Percentiles rank a stretch among this genome's conserved stretches.
These are phyloP conservation scores for Mycena indigotica DNA, from an alignment of 768 basidiomycete genomes.

Conservation along the genomic window DNA sequence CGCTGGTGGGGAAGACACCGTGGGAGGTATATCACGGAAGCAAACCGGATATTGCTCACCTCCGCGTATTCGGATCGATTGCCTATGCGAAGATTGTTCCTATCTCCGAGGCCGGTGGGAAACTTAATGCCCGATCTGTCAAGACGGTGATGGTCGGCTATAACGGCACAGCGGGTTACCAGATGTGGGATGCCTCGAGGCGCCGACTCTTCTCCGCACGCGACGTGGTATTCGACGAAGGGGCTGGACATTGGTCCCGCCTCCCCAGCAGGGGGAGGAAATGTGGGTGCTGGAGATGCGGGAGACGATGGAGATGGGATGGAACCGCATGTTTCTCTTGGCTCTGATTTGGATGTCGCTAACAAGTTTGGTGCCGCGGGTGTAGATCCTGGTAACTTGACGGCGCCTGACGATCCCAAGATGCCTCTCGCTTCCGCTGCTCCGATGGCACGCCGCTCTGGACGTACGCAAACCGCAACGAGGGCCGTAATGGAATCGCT, in stretches of 20 bases:
- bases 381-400: not conserved
- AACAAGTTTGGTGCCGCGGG: not conserved
- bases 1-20: constrained; percentile 9
- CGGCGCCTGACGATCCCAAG: not conserved
- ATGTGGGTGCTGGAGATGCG: not conserved
- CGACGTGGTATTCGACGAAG: constrained; percentile 31
- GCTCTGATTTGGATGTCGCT: not conserved
- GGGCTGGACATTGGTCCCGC: constrained; percentile 10
- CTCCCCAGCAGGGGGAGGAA: constrained; percentile 2
- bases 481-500: not conserved
- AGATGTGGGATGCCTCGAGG: constrained; percentile 13
- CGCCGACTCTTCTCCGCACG: constrained; percentile 21
- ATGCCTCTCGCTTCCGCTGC: not conserved
- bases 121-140: constrained; percentile 12
- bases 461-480: not conserved
- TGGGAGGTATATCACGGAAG: constrained; percentile 21
- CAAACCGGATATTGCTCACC: constrained; percentile 30
- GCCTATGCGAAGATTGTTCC: constrained; percentile 30
- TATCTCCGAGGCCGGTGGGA: constrained; percentile 12
- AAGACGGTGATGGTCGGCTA: constrained; percentile 28
- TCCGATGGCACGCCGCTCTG: constrained; percentile 4
- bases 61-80: constrained; percentile 34
- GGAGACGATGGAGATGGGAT: not conserved
- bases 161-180: constrained; percentile 22
- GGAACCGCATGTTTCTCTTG: not conserved